Percentiles rank a stretch among this genome's conserved stretches.
Conservation (phyloP, 495 filamentous ascomycete species). For the Trichoderma erinaceum region DNA sequence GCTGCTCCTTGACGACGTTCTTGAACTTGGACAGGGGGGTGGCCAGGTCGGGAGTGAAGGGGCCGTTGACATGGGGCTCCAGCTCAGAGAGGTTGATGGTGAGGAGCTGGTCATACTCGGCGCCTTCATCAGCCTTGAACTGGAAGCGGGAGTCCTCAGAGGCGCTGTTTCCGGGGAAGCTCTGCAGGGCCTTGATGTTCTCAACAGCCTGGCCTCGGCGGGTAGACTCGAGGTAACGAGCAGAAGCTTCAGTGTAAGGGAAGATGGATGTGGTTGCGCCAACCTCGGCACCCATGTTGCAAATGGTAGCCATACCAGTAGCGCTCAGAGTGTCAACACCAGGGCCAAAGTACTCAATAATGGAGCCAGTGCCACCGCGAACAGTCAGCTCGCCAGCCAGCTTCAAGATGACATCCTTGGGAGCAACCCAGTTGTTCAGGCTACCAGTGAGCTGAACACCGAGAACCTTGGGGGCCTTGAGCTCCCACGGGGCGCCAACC, state of each 20-base stretch:
- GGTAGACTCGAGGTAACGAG: slow-evolving; percentile 75
- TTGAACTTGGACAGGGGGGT: slow-evolving; percentile 86
- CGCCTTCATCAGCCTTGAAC: slow-evolving; percentile 68
- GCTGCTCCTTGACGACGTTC: slow-evolving; percentile 69
- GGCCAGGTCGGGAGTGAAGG: slow-evolving; percentile 91
- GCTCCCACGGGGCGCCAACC: slow-evolving; percentile 93
- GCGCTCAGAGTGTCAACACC: slow-evolving; percentile 84
- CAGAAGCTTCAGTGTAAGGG: slow-evolving; percentile 45
- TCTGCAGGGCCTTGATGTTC: slow-evolving; percentile 50
- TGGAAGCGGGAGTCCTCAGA: slow-evolving; percentile 35
- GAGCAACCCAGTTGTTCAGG: slow-evolving; percentile 83
- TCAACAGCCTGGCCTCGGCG: slow-evolving; percentile 66
- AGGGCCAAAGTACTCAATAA: slow-evolving; percentile 86
- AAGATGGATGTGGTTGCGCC: slow-evolving; percentile 96
- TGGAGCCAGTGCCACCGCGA: slow-evolving; percentile 86
- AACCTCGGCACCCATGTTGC: slow-evolving; percentile 86
- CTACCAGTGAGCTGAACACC: slow-evolving; percentile 81
- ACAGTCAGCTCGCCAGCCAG: slow-evolving; percentile 89
- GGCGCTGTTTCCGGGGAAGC: slow-evolving; percentile 30
- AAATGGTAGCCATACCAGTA: slow-evolving; percentile 88
- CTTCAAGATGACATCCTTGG: slow-evolving; percentile 90
- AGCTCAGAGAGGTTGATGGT: slow-evolving; percentile 86
- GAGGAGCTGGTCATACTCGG: slow-evolving; percentile 82
- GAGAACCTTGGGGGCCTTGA: slow-evolving; percentile 86
- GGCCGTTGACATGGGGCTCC: slow-evolving; percentile 96